Evolutionary conservation across 2,329 filamentous ascomycete genomes (phyloP).

Genomic region (Zarea fungicola): DNA sequence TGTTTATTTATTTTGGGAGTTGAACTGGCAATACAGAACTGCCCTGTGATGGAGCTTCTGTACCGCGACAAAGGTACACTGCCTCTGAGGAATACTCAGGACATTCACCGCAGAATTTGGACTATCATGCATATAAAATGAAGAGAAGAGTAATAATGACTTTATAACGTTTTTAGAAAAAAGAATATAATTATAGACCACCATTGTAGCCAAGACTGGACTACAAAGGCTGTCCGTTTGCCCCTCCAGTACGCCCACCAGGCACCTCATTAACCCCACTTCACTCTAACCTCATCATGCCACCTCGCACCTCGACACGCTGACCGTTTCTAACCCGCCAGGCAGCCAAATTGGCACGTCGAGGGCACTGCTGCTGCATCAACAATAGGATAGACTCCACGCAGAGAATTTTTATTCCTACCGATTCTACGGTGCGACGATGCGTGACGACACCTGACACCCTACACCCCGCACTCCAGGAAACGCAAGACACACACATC

Average conservation of each 20-base stretch:
- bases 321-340: background rate
- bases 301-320: background rate
- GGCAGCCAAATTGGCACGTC: slow-evolving; percentile 1
- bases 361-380: background rate
- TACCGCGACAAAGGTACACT: no score
- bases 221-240: no score
- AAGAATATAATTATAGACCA: no score
- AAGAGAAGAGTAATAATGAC: no score
- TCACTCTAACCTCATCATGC: background rate
- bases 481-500: background rate
- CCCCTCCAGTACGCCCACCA: background rate
- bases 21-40: no score
- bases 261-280: background rate
- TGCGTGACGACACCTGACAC: slow-evolving; percentile 3
- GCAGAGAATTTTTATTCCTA: background rate
- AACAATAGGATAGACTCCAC: background rate
- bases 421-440: background rate
- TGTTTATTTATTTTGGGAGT: no score
- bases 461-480: background rate
- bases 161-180: no score
- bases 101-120: no score
- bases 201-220: no score
- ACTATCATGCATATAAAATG: no score
- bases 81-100: no score
- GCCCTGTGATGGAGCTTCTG: no score